Percentiles rank a stretch among this genome's conserved stretches.
These are phyloP conservation scores for Aspergillus sergii DNA, from an alignment of 2,329 filamentous ascomycete species.

Conservation along the genomic window DNA sequence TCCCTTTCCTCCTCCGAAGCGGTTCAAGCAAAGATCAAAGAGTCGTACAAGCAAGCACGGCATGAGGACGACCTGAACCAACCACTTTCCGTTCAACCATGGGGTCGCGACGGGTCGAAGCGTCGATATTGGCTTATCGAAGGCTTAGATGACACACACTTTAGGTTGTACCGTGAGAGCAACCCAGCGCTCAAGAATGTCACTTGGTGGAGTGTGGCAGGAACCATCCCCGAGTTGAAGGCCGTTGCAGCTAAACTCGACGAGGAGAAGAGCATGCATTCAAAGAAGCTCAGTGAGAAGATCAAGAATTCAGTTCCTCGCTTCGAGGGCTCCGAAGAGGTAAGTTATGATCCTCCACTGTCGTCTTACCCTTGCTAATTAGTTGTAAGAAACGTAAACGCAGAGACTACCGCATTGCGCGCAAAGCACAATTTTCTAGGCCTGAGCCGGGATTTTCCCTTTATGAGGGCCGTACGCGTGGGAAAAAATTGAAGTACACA, in stretches of 20 bases:
- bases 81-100: conserved; percentile 83
- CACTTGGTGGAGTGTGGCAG: conserved; percentile 92
- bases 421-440: conserved; percentile 83
- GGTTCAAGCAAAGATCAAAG: conserved; percentile 78
- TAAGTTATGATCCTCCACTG: conserved; percentile 44
- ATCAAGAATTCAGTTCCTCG: conserved; percentile 80
- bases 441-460: conserved; percentile 88
- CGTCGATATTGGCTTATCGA: conserved; percentile 92
- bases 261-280: conserved; percentile 78
- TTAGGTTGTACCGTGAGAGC: conserved; percentile 91
- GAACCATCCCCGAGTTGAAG: conserved; percentile 83
- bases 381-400: conserved; percentile 77
- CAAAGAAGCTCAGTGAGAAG: conserved; percentile 74
- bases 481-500: conserved; percentile 95
- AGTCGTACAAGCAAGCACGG: conserved; percentile 84
- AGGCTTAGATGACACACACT: conserved; percentile 89
- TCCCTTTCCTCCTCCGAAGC: conserved; percentile 83
- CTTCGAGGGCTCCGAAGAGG: conserved; percentile 91
- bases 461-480: conserved; percentile 93
- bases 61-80: conserved; percentile 80
- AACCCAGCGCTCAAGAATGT: conserved; percentile 75
- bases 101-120: conserved; percentile 88
- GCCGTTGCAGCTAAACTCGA: conserved; percentile 74
- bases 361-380: conserved; percentile 16
- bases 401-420: conserved; percentile 84